A percentile compares a stretch with the other conserved stretches of the same genome.
Conservation (phyloP, 192 early-diverging fungal species). For the Borealophlyctis nickersoniae region DNA sequence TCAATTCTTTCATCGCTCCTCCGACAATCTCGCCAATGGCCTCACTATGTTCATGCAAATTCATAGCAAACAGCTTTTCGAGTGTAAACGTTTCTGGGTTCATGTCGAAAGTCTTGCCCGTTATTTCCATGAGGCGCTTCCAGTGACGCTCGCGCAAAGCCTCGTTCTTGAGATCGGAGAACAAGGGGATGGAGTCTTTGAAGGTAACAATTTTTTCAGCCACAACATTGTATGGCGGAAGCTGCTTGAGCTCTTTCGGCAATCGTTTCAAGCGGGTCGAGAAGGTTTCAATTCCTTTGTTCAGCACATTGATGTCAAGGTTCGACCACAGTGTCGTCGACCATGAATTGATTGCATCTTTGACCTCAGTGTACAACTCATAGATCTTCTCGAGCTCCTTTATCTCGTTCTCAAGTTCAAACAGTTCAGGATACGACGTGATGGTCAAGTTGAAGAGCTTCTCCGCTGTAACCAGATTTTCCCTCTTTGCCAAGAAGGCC, state of each 20-base stretch:
- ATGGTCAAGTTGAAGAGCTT: conserved; percentile 59
- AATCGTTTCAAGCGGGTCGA: conserved; percentile 46
- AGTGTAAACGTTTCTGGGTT: conserved; percentile 61
- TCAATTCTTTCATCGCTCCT: conserved; percentile 58
- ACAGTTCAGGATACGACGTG: conserved; percentile 60
- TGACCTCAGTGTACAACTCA: conserved; percentile 55
- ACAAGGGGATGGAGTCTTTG: conserved; percentile 59
- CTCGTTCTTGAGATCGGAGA: conserved; percentile 58
- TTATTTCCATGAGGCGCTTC: conserved; percentile 57
- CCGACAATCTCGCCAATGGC: conserved; percentile 55
- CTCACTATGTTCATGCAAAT: conserved; percentile 52
- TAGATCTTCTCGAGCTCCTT: conserved; percentile 60
- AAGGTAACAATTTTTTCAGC: conserved; percentile 64
- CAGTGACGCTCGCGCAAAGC: conserved; percentile 58
- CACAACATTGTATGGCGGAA: conserved; percentile 62
- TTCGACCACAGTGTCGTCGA: conserved; percentile 64
- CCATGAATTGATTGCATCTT: conserved; percentile 54
- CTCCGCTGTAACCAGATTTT: conserved; percentile 56
- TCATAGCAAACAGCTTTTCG: conserved; percentile 55
- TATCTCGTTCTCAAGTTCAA: conserved; percentile 54
- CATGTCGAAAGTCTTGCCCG: conserved; percentile 57
- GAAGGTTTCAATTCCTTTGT: conserved; percentile 57
- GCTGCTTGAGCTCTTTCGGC: conserved; percentile 59
- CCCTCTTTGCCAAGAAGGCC: conserved; percentile 38
- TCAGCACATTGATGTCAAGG: conserved; percentile 55